Conservation (phyloP, 306 rosid species). For the Boehmeria nivea region DNA sequence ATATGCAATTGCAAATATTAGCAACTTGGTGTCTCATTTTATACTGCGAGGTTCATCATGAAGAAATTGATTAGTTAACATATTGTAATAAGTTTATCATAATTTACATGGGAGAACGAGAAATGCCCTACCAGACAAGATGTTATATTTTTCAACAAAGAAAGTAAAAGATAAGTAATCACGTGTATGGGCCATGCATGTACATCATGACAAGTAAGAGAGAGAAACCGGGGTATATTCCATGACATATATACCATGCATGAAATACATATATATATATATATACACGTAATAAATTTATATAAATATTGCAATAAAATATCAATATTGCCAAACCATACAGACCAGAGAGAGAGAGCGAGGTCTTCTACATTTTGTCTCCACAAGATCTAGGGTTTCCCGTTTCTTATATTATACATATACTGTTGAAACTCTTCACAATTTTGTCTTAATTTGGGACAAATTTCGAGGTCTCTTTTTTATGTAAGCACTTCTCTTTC, state of each 20-base stretch:
- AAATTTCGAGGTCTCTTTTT: slow-evolving; percentile 22
- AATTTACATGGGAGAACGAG: not conserved
- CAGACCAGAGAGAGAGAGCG: slow-evolving; percentile 18
- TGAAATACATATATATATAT: too few species aligned
- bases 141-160: slow-evolving; percentile 23
- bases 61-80: too few species aligned
- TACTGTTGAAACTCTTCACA: slow-evolving; percentile 13
- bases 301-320: slow-evolving; percentile 31
- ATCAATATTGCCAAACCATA: slow-evolving; percentile 26
- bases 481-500: slow-evolving; percentile 12
- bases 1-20: too few species aligned
- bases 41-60: too few species aligned
- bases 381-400: slow-evolving; percentile 40
- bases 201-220: not conserved
- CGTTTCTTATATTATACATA: slow-evolving; percentile 15
- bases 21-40: too few species aligned
- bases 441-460: slow-evolving; percentile 14
- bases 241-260: slow-evolving; percentile 23
- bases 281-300: slow-evolving; percentile 27
- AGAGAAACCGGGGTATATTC: not conserved
- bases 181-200: slow-evolving; percentile 44
- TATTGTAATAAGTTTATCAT: too few species aligned
- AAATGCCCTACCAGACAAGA: slow-evolving; percentile 14
- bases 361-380: slow-evolving; percentile 11
- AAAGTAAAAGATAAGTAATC: slow-evolving; percentile 32